Percentiles rank a stretch among this genome's conserved stretches.
phyloP scores from a whole-genome alignment of 2,329 filamentous ascomycete genomes.

The Venturia nashicola region DNA sequence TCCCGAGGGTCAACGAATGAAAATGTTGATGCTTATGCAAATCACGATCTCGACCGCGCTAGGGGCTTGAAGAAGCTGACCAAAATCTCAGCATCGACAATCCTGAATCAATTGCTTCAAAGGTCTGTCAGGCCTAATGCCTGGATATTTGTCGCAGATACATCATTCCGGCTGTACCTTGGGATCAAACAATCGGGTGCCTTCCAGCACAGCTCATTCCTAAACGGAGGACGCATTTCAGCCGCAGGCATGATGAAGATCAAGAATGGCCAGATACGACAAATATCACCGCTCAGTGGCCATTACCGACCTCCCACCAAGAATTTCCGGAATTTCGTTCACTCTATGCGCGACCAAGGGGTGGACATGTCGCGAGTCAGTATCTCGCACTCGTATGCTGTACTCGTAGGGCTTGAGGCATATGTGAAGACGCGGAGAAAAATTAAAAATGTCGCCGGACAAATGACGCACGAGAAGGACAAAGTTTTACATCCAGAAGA shows the following conservation, averaged over 20 bases:
- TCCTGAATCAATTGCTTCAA: constrained; percentile 68
- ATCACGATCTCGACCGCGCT: constrained; percentile 48
- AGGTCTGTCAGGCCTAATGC: constrained; percentile 75
- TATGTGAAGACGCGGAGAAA: constrained; percentile 59
- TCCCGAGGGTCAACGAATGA: constrained; percentile 14
- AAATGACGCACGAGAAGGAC: constrained; percentile 41
- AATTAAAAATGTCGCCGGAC: constrained; percentile 43
- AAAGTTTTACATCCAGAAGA: constrained; percentile 51
- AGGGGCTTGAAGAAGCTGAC: constrained; percentile 50
- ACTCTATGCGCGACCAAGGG: constrained; percentile 56
- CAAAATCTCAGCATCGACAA: constrained; percentile 56
- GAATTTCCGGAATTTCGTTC: constrained; percentile 75
- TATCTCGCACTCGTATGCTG: constrained; percentile 69
- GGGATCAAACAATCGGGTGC: constrained; percentile 81
- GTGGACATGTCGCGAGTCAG: constrained; percentile 71
- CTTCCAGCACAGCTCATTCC: constrained; percentile 84
- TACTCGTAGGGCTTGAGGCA: constrained; percentile 70
- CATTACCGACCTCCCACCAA: constrained; percentile 76
- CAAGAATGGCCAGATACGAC: constrained; percentile 64
- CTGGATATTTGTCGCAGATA: constrained; percentile 90
- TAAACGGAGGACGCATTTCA: constrained; percentile 69
- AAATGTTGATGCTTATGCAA: constrained; percentile 51
- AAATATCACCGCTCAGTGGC: constrained; percentile 55
- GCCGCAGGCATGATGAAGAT: constrained; percentile 79
- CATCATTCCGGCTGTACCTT: constrained; percentile 71